Evolutionary conservation across 2,329 filamentous ascomycete species (phyloP), one percentile per base, ranked within the genome.

Genomic region (Aureobasidium sp.): DNA sequence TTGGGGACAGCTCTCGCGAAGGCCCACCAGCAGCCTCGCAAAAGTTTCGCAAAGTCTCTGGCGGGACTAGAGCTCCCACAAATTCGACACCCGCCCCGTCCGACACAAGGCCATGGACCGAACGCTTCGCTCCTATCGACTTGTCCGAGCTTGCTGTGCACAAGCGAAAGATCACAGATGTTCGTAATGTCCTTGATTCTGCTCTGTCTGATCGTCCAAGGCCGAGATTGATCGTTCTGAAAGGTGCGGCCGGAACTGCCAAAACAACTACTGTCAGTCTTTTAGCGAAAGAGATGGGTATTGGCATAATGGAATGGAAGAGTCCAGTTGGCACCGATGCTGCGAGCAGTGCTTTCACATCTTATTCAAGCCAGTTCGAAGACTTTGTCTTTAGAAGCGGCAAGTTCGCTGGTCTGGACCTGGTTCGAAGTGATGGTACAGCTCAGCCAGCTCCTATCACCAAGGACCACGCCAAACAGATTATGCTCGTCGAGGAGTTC

Each of bases 91-190:
- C 63, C 22, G 37, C 42, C 52, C 71, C 67, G 53, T 79, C 83
- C 39, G 87, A 91, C 66, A 75, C 79, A 53, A 82, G 88, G 58
- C 91, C 93, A 3, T 97, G 93, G 93, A 89, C 89, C 17, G 92
- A 97, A 67, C 85, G 86, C 67, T 97, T 91, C 73, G 86, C 84
- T 2, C 93, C 93, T 0, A 69, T 73, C 2, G 88, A 83, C 67
- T 73, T 97, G 14, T 86, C 91, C 17, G 93, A 97, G 75, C 78
- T 99, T 49, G 93, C 89, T 0, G 93, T 99, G 19, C 92, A 99
- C 74, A 97, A 95, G 78, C 94, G 85, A 68, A 99, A 99, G 73
- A 89, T 97, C 6, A 77, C 84, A 2, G 92, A 97, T 75, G 92
- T 97, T 49, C 84, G 86, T 63, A 81, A 77, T 63, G 97, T 94